These are phyloP conservation scores for Penicillium sp. DNA, from an alignment of 2,329 filamentous ascomycete species.

Conservation along the genomic window DNA sequence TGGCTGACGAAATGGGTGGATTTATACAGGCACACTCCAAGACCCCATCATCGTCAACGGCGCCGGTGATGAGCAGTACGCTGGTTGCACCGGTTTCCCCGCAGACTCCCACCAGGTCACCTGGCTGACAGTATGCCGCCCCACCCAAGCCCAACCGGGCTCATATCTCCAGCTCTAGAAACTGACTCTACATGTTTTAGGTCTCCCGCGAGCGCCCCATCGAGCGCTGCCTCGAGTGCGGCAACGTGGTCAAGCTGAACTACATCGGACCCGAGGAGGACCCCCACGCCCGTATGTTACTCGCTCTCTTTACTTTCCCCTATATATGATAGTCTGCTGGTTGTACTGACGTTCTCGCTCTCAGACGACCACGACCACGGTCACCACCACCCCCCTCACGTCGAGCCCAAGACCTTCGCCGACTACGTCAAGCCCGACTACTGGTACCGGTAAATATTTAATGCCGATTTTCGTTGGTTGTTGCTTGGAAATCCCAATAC, in stretches of 20 bases:
- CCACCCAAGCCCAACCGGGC: neutral
- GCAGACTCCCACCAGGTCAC: constrained; percentile 86
- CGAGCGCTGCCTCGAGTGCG: constrained; percentile 95
- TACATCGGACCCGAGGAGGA: constrained; percentile 84
- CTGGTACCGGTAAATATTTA: constrained; percentile 60
- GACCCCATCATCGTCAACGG: constrained; percentile 89
- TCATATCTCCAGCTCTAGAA: neutral
- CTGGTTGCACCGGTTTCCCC: constrained; percentile 91
- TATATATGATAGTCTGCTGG: neutral
- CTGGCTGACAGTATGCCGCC: constrained; percentile 76
- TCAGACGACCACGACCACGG: constrained; percentile 41
- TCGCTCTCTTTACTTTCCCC: constrained; percentile 7
- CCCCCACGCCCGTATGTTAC: constrained; percentile 53
- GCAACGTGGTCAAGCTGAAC: constrained; percentile 95
- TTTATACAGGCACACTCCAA: constrained; percentile 69
- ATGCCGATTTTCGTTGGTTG: constrained; percentile 3
- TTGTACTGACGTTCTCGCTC: constrained; percentile 5
- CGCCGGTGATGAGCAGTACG: constrained; percentile 92
- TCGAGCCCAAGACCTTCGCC: constrained; percentile 94
- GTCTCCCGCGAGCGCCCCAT: constrained; percentile 84
- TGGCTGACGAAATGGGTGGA: constrained; percentile 6
- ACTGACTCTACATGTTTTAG: constrained; percentile 42
- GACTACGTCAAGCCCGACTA: constrained; percentile 96
- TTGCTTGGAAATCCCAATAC: constrained; percentile 12
- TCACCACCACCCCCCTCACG: constrained; percentile 51